Conservation (phyloP, 2,329 filamentous ascomycete species). For the Apiospora kogelbergensis region DNA sequence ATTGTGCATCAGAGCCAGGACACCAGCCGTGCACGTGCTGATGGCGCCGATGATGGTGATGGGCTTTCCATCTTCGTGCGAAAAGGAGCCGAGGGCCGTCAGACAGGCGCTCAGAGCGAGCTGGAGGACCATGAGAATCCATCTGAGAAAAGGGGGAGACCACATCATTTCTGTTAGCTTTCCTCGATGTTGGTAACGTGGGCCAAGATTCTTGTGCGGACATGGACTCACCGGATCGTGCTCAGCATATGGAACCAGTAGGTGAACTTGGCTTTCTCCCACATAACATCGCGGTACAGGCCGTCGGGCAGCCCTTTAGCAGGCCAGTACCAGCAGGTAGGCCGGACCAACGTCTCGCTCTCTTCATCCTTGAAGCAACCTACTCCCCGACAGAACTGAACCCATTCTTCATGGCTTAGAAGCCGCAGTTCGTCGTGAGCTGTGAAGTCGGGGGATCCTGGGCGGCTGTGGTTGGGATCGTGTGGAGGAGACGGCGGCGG, state of each 20-base stretch:
- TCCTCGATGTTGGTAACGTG: background rate
- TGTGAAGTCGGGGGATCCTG: background rate
- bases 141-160: conserved; percentile 30
- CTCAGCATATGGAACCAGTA: conserved; percentile 45
- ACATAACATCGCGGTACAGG: conserved; percentile 49
- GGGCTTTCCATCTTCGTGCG: conserved; percentile 34
- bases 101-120: conserved; percentile 48
- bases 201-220: background rate
- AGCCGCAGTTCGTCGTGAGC: conserved; percentile 31
- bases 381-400: conserved; percentile 45
- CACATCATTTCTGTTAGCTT: background rate
- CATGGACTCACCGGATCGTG: conserved; percentile 17
- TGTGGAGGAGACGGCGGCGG: background rate
- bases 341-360: conserved; percentile 40
- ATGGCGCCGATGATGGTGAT: conserved; percentile 51
- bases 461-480: background rate
- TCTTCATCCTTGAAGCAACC: conserved; percentile 48
- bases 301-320: conserved; percentile 47
- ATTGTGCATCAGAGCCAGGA: conserved; percentile 53
- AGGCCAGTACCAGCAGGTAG: conserved; percentile 44
- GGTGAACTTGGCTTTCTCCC: conserved; percentile 43
- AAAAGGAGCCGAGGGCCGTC: conserved; percentile 49
- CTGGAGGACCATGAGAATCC: conserved; percentile 48
- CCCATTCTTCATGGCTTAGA: conserved; percentile 45
- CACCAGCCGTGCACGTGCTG: conserved; percentile 50